phyloP scores from a whole-genome alignment of 2,329 filamentous ascomycete genomes.

The Atkinsonella texensis region DNA sequence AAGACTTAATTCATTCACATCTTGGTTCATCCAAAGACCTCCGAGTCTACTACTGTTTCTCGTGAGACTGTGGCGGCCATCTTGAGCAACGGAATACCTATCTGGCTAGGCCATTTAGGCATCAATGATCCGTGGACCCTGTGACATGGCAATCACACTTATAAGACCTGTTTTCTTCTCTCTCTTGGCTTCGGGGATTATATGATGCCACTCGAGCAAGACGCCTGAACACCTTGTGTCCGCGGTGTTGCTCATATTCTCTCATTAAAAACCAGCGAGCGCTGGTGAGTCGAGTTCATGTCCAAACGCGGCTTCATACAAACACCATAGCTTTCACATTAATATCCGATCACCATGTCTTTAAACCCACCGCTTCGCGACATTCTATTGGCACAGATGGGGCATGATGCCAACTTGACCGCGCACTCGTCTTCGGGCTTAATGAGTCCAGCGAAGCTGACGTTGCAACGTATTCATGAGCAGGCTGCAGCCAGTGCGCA shows the following conservation, averaged over 20 bases:
- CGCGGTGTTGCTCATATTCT: neutral
- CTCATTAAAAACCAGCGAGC: neutral
- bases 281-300: neutral
- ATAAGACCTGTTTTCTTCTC: neutral
- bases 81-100: conserved; percentile 6
- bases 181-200: neutral
- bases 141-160: conserved; percentile 1
- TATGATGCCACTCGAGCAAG: neutral
- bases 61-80: conserved; percentile 8
- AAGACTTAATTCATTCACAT: neutral
- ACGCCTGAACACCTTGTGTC: neutral
- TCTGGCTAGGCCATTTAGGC: conserved; percentile 3
- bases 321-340: neutral
- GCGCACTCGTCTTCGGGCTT: conserved; percentile 20
- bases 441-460: conserved; percentile 48
- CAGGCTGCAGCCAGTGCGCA: conserved; percentile 45
- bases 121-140: neutral
- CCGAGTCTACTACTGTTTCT: neutral
- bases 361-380: conserved; percentile 20
- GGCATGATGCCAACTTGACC: conserved; percentile 16
- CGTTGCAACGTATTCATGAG: conserved; percentile 48
- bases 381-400: conserved; percentile 13
- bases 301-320: neutral
- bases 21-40: neutral
- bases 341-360: conserved; percentile 15